Evolutionary conservation across 2,329 filamentous ascomycete genomes (phyloP), one percentile per base, ranked within the genome.

Genomic region (Diaporthe citri): DNA sequence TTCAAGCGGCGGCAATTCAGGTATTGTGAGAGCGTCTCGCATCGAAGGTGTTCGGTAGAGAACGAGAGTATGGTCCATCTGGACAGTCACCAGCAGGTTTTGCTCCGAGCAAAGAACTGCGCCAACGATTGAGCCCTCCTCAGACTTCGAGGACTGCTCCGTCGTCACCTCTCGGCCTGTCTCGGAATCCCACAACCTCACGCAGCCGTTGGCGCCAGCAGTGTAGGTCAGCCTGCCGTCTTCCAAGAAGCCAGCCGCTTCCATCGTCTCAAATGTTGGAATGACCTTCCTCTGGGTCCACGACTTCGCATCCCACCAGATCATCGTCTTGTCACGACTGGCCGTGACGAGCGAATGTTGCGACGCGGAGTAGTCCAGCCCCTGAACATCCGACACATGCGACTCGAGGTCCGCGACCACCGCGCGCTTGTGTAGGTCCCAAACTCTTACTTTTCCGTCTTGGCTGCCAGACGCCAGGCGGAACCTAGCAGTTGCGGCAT

Each of bases 331-430:
- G 85, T 99, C 97, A 85, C 97, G 91, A 82, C 95, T 94, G 28
- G 92, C 95, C 7, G 95, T 97, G 2, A 99, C 89, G 41, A 99
- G 86, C 7, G 92, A 87, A 80, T 96, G 92, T 80, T 95, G 91
- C 72, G 92, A 86, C 0, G 91, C 83, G 7, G 94, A 97, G 82
- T 94, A 99, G 79, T 97, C 94, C 67, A 99, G 83, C 71, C 92
- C 92, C 78, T 95, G 93, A n/a, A 99, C 94, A 78, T 98, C 94
- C 13, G 97, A 98, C 31, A 98, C 95, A 82, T 99, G 97, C 0
- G 95, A 97, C 76, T 98, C 95, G 43, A 98, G 87, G 25, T 92
- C 92, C 28, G 94, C 94, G 31, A 95, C 88, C 75, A 93, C 92
- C 77, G 90, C 94, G 73, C 94, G 91, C 85, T 95, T 97, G 84